These are phyloP conservation scores for Neophaeococcomyces aloes DNA, from an alignment of 2,329 filamentous ascomycete genomes.

Conservation along the genomic window DNA sequence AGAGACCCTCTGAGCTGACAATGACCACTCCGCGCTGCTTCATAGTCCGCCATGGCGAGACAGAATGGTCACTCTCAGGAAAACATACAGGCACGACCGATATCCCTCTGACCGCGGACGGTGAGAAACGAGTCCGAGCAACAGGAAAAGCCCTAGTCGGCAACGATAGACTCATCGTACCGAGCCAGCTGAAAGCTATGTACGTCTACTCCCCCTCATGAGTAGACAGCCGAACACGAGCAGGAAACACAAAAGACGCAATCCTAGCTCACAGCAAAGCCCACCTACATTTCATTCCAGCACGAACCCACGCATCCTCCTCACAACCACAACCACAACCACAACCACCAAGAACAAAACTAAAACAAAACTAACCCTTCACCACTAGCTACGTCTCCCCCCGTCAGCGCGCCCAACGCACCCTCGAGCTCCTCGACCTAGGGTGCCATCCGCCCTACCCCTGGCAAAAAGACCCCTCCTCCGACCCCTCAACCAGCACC, in stretches of 20 bases:
- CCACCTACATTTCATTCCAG: conserved; percentile 34
- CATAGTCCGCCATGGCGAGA: conserved; percentile 83
- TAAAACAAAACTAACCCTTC: too few species aligned
- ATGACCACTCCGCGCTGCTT: conserved; percentile 60
- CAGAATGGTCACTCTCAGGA: conserved; percentile 84
- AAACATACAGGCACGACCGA: conserved; percentile 79
- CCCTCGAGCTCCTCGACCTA: conserved; percentile 77
- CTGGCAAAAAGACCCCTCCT: conserved; percentile 41
- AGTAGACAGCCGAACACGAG: not conserved
- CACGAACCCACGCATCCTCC: too few species aligned
- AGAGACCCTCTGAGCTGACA: conserved; percentile 1
- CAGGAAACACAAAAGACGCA: not conserved
- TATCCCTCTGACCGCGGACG: conserved; percentile 70
- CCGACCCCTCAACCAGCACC: conserved; percentile 23
- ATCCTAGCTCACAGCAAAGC: not conserved
- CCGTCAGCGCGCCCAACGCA: conserved; percentile 70
- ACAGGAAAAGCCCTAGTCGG: conserved; percentile 80
- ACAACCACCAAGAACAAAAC: too few species aligned
- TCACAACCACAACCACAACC: too few species aligned
- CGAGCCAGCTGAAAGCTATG: conserved; percentile 72
- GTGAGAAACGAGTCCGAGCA: conserved; percentile 62
- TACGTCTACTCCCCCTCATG: conserved; percentile 37
- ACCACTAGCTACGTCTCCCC: conserved; percentile 65
- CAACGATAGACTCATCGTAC: conserved; percentile 72
- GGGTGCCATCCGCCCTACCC: conserved; percentile 59